Evolutionary conservation across 257 asterid species (phyloP), one percentile per base, ranked within the genome.

Genomic region (Coffea canephora): DNA sequence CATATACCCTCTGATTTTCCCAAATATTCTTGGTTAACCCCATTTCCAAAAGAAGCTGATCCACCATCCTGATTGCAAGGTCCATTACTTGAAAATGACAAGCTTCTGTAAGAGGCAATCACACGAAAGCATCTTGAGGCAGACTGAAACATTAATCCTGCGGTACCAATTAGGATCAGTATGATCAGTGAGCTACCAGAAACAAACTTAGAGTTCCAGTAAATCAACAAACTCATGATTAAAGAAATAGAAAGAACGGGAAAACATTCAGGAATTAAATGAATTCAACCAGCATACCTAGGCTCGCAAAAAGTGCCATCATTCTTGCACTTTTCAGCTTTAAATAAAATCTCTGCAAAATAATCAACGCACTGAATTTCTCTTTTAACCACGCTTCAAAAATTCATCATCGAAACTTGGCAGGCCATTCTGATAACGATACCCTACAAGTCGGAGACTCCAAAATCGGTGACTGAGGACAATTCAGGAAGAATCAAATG

Each of bases 111-210:
- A 57, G 77, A 82, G 52, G 13, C 54, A 49, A 69, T 41, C 69
- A 68, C 3, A 82, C 69, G 36, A 75, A 77, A 79, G 67, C 83
- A 73, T 79, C 77, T 89, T 65, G 78, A 84, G 66, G 83, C 87
- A 79, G 78, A 70, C 82, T 49, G 86, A 76, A 52, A 77, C 71
- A 66, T 83, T 78, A 91, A 77, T 45, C 91, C 93, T 89, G 91
- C 82, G 84, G 81, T 87, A 78, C 78, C 8, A 79, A 23, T n/a
- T 69, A 62, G 41, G 5, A 21, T 8, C 55, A 45, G n/a, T 75
- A 62, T 59, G 5, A 21, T 8, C 55, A 45, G n/a, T 75, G 6
- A 59, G 59, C 74, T 27, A 73, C 67, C 34, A 25, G 27, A 43
- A 61, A 18, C 6, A 62, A 16, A 52, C 55, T n/a, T 27, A 11